Conservation (phyloP, 805 yeast species). For the Hanseniaspora guilliermondii region DNA sequence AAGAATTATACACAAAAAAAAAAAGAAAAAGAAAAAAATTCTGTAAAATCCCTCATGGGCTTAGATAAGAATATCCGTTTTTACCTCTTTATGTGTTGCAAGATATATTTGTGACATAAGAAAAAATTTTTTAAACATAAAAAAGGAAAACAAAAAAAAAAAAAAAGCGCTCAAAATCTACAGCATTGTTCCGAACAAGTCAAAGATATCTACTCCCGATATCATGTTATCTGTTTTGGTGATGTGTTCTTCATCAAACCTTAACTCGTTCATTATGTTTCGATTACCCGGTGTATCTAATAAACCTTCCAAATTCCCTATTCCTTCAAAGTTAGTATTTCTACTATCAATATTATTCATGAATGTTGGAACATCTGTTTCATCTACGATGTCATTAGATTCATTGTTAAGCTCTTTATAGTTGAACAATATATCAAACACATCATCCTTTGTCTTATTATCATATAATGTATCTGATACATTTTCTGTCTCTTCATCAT, state of each 20-base stretch:
- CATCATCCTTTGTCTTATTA: not conserved
- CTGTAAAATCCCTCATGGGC: not conserved
- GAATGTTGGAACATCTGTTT: not conserved
- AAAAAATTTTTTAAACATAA: too few relatives aligned
- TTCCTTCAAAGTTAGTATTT: not conserved
- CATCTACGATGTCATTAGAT: not conserved
- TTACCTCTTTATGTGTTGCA: too few relatives aligned
- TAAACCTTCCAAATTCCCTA: not conserved
- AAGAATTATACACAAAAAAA: too few relatives aligned
- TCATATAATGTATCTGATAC: slow-evolving; percentile 14
- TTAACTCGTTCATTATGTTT: not conserved
- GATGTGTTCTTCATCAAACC: not conserved
- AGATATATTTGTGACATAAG: too few relatives aligned
- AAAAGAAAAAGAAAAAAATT: too few relatives aligned
- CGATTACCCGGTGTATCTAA: not conserved
- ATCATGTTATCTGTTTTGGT: not conserved
- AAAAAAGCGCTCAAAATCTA: not conserved
- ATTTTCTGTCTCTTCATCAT: slow-evolving; percentile 31
- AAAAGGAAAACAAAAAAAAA: not conserved
- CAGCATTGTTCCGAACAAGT: not conserved
- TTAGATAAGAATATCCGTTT: not conserved
- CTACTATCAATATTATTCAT: not conserved
- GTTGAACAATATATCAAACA: slow-evolving; percentile 9
- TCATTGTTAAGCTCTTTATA: not conserved
- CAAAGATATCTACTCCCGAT: not conserved